Evolutionary conservation across 306 rosid genomes (phyloP), one percentile per base, ranked within the genome.

Genomic region (Corylus avellana): DNA sequence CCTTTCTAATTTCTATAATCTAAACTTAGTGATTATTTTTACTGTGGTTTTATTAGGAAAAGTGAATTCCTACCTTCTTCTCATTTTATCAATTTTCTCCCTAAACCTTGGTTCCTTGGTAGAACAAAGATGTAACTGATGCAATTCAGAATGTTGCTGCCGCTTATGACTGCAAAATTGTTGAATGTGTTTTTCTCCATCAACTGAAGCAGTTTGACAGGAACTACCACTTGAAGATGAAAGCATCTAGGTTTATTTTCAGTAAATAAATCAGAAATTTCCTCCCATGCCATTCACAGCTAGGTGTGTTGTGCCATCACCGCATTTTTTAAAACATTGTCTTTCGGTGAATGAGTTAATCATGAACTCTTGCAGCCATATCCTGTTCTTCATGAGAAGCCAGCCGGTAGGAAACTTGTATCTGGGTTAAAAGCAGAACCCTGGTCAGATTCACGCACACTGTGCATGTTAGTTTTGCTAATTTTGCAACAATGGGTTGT

Each of bases 71-170:
- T 39, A 3, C 44, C 44, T 39, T 39, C n/a, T 16, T 8, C 11
- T 22, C 32, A 8, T 46, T 14, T 49, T 9, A 49, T 48, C 67
- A 32, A 4, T 11, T 8, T 53, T 39, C 58, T 79, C 49, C 35
- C 20, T 66, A 5, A 42, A 8, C 18, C 54, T 42, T 4, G 46
- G 53, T 48, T 18, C 53, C 66, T 67, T 69, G 10, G 9, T 92
- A 95, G 99, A 95, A 93, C 88, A 89, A 95, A 83, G 99, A 95
- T 69, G 99, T 93, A 27, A 75, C 97, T 12, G 98, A 93, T 7
- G 98, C 99, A 42, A 91, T 95, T 71, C 99, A 95, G 75, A 95
- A 95, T 88, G 99, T 93, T 83, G 99, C 99, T 67, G 93, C 91
- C 11, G 90, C 97, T 51, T 93, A 91, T 73, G 22, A 95, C 73